phyloP scores from a whole-genome alignment of 2,329 filamentous ascomycete genomes.

The Purpureocillium takamizusanense region DNA sequence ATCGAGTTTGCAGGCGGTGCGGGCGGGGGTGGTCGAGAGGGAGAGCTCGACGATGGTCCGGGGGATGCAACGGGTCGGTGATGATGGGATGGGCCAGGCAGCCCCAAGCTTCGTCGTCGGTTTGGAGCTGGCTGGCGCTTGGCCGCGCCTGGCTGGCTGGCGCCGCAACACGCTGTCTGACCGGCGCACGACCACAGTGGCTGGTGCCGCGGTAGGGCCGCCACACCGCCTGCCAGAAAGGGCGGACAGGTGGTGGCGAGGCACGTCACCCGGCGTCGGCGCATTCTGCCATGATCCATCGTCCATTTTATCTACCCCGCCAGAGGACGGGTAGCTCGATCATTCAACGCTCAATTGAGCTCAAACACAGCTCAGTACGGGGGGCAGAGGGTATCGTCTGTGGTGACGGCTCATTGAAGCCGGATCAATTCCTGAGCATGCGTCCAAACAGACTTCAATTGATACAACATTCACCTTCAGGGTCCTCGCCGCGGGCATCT shows the following conservation, averaged over 20 bases:
- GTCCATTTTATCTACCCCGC: too few species aligned
- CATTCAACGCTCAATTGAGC: too few species aligned
- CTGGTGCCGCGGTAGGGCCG: slow-evolving; percentile 2
- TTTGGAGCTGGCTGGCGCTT: slow-evolving; percentile 8
- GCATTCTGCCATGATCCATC: not conserved
- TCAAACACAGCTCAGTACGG: too few species aligned
- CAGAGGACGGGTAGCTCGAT: too few species aligned
- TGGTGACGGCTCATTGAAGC: too few species aligned
- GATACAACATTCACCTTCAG: too few species aligned
- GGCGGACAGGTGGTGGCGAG: not conserved
- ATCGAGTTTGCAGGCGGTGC: slow-evolving; percentile 2
- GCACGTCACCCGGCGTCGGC: too few species aligned
- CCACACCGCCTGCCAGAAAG: slow-evolving; percentile 14
- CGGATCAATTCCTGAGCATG: too few species aligned
- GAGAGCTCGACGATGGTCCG: slow-evolving; percentile 6
- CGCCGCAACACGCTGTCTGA: not conserved
- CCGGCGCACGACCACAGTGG: not conserved
- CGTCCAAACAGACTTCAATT: too few species aligned
- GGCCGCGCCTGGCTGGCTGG: slow-evolving; percentile 1
- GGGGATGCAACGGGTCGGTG: not conserved
- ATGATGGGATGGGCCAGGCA: slow-evolving; percentile 19
- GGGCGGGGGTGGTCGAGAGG: not conserved
- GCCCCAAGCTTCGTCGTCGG: slow-evolving; percentile 26
- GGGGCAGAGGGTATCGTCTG: too few species aligned
- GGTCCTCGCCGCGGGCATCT: too few species aligned